Percentiles rank a stretch among this genome's conserved stretches.
These are phyloP conservation scores for Helicostylum pulchrum DNA, from an alignment of 192 early-diverging fungal genomes.

Conservation along the genomic window DNA sequence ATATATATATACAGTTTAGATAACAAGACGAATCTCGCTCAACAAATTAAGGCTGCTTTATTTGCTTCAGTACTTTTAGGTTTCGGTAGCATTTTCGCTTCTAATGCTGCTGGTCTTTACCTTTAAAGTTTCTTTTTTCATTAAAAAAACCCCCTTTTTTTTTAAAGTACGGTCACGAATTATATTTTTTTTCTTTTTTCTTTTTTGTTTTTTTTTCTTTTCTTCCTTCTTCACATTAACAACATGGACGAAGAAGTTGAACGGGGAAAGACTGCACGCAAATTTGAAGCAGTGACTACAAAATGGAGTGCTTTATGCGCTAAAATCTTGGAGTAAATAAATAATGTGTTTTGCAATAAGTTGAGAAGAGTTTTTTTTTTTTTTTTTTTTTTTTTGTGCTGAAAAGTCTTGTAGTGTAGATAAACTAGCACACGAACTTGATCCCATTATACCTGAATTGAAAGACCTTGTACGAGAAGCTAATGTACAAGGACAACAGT, in stretches of 20 bases:
- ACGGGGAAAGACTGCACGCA: not conserved
- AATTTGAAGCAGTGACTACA: too few relatives aligned
- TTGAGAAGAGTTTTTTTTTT: not conserved
- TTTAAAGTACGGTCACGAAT: not conserved
- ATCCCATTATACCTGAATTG: not conserved
- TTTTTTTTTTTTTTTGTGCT: too few relatives aligned
- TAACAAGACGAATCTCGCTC: conserved; percentile 13
- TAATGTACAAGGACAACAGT: not conserved
- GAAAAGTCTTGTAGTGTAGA: not conserved
- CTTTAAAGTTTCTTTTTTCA: conserved; percentile 28
- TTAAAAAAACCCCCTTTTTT: too few relatives aligned
- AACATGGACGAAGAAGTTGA: not conserved
- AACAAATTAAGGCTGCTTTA: conserved; percentile 32
- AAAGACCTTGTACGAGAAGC: not conserved
- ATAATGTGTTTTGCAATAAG: not conserved
- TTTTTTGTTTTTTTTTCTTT: not conserved
- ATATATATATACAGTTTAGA: conserved; percentile 12
- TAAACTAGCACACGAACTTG: not conserved
- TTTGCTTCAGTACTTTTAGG: conserved; percentile 37
- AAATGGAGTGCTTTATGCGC: too few relatives aligned
- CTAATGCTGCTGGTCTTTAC: conserved; percentile 41
- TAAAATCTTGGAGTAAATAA: not conserved
- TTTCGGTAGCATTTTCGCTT: conserved; percentile 38
- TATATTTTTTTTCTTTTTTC: not conserved
- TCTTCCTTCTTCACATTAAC: not conserved